Evolutionary conservation across 202 grass and related monocot species (phyloP).

Genomic region (Carex arenaria): DNA sequence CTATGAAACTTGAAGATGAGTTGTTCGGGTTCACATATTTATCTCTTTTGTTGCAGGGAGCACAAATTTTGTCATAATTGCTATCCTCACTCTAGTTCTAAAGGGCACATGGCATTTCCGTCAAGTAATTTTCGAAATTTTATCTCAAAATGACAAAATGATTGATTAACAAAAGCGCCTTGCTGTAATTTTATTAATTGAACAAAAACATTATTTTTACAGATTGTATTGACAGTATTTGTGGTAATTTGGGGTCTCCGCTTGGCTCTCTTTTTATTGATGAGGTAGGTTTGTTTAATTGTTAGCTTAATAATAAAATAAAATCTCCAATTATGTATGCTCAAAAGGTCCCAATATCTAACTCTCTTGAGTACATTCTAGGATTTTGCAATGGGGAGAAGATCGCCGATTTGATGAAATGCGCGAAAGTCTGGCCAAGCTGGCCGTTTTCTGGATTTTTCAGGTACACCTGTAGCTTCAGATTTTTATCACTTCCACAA

Average conservation of each 20-base stretch:
- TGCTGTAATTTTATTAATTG: conserved; percentile 4
- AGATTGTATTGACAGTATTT: conserved; percentile 75
- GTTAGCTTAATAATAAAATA: neutral
- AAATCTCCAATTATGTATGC: neutral
- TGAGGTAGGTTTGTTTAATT: conserved; percentile 50
- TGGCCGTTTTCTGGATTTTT: conserved; percentile 83
- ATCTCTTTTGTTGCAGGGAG: conserved; percentile 48
- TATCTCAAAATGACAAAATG: neutral
- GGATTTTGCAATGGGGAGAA: conserved; percentile 93
- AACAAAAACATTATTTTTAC: conserved; percentile 28
- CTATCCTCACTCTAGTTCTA: conserved; percentile 47
- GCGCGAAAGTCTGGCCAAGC: conserved; percentile 63
- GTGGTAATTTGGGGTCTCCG: conserved; percentile 81
- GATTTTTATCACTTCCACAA: neutral
- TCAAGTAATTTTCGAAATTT: conserved; percentile 41
- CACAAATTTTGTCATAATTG: conserved; percentile 94
- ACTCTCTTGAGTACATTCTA: conserved; percentile 29
- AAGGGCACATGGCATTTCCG: conserved; percentile 98
- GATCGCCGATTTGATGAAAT: conserved; percentile 85
- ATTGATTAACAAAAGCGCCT: neutral
- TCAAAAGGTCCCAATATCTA: conserved; percentile 9
- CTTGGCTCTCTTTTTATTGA: conserved; percentile 69
- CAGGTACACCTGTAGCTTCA: conserved; percentile 44
- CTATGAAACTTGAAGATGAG: neutral
- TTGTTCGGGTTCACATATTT: neutral